phyloP scores from a whole-genome alignment of 306 rosid species.

The Quercus parvula region DNA sequence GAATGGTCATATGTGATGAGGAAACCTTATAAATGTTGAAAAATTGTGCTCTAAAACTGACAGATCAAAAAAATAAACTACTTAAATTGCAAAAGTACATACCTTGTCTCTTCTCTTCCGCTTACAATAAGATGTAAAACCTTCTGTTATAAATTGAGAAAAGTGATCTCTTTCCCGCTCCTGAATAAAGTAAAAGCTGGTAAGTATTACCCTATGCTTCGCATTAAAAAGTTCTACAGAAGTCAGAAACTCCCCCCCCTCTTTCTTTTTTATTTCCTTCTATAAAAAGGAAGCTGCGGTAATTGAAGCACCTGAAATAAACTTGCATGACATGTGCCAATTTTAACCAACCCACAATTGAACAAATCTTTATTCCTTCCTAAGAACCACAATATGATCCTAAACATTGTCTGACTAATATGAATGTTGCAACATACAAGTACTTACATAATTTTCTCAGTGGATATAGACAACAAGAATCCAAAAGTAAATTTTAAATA shows the following conservation, averaged over 20 bases:
- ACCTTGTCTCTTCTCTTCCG: conserved; percentile 99
- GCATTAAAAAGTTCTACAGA: neutral
- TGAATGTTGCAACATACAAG: too few species aligned
- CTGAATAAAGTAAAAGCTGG: conserved; percentile 35
- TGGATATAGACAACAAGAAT: too few species aligned
- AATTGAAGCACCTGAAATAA: too few species aligned
- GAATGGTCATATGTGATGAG: neutral
- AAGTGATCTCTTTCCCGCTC: conserved; percentile 92
- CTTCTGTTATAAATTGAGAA: conserved; percentile 88
- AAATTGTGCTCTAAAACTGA: neutral
- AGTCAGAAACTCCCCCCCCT: neutral
- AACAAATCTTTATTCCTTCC: too few species aligned
- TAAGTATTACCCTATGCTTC: neutral
- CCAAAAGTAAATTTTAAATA: too few species aligned
- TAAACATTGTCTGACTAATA: too few species aligned
- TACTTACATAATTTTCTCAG: too few species aligned
- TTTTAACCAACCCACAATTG: too few species aligned
- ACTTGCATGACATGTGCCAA: too few species aligned
- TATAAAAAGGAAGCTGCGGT: too few species aligned
- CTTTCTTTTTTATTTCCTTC: too few species aligned
- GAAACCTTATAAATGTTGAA: neutral
- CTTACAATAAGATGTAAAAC: conserved; percentile 89
- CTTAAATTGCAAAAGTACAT: conserved; percentile 18
- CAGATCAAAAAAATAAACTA: neutral
- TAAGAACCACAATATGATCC: too few species aligned